These are phyloP conservation scores for Alloascoidea africana DNA, from an alignment of 805 yeast genomes.

Conservation along the genomic window DNA sequence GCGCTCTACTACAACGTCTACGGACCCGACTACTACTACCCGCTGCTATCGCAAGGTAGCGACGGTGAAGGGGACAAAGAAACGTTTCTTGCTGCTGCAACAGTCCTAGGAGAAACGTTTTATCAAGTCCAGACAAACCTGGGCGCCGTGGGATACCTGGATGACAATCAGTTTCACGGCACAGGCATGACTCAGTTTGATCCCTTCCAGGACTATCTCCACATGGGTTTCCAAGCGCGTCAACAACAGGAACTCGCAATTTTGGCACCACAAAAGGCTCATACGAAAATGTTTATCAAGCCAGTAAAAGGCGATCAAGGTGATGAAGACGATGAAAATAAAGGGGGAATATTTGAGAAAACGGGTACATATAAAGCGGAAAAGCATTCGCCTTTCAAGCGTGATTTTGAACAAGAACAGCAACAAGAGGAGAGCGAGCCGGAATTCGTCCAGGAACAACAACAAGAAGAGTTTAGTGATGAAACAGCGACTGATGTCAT, in stretches of 20 bases:
- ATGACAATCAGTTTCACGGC: slow-evolving; percentile 34
- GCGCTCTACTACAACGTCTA: slow-evolving; percentile 50
- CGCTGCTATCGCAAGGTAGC: slow-evolving; percentile 41
- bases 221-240: background rate
- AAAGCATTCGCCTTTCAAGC: too few relatives aligned
- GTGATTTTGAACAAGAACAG: too few relatives aligned
- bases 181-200: slow-evolving; percentile 68
- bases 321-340: background rate
- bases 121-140: slow-evolving; percentile 31
- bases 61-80: slow-evolving; percentile 80
- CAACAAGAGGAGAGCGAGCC: too few relatives aligned
- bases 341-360: too few relatives aligned
- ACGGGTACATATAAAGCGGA: too few relatives aligned
- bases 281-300: slow-evolving; percentile 6
- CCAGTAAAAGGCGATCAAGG: slow-evolving; percentile 11
- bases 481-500: too few relatives aligned
- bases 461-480: too few relatives aligned
- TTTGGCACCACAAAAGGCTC: background rate
- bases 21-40: slow-evolving; percentile 47
- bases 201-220: slow-evolving; percentile 41
- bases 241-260: background rate
- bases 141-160: slow-evolving; percentile 22
- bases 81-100: slow-evolving; percentile 59
- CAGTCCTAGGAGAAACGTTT: slow-evolving; percentile 39
- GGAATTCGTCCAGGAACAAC: too few relatives aligned